Base-by-base conservation (phyloP, 805 yeast genomes). In the Barnettozyma salicaria region DNA sequence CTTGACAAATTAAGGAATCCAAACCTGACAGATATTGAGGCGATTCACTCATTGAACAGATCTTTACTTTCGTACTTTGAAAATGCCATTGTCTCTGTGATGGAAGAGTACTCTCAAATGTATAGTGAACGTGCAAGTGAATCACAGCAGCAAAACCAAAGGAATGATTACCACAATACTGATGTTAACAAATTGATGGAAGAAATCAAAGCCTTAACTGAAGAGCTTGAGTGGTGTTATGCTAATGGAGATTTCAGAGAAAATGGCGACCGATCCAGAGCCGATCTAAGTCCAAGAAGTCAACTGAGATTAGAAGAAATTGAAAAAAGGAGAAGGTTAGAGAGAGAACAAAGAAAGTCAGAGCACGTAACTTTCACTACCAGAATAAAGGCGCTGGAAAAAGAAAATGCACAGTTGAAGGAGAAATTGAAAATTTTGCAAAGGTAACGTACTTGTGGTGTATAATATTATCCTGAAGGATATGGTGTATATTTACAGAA, bases 261-360 rank as follows among this genome's bases (percentile, higher is more conserved):
- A n/a, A 21, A 12, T n/a, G n/a, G n/a, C n/a, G 30, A 19, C 11
- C 30, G 26, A 17, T 30, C 37, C 7, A 30, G 25, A n/a, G 35
- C 38, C 5, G 21, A 37, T 4, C 20, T 39, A 12, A 47, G 52
- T 21, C 70, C 72, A 13, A 58, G 72, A 22, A 56, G 68, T 31
- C 65, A 63, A 38, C 47, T 77, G 31, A 63, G 87, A 37, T 61
- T 80, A 12, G 78, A 75, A 18, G 87, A 79, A 45, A 55, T 83
- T 29, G 74, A 75, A 27, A 73, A 65, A 43, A 66, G 80, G 49
- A 79, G 85, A 80, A 76, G 78, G 48, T 67, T 77, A 6, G 89
- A 83, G 44, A 64, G 87, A 42, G 92, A 82, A 54, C 72, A 82
- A 14, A 59, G 88, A 21, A 72, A 72, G 16, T 65, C 76, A 38